phyloP scores from a whole-genome alignment of 257 asterid species.

The Schizonepeta tenuifolia region DNA sequence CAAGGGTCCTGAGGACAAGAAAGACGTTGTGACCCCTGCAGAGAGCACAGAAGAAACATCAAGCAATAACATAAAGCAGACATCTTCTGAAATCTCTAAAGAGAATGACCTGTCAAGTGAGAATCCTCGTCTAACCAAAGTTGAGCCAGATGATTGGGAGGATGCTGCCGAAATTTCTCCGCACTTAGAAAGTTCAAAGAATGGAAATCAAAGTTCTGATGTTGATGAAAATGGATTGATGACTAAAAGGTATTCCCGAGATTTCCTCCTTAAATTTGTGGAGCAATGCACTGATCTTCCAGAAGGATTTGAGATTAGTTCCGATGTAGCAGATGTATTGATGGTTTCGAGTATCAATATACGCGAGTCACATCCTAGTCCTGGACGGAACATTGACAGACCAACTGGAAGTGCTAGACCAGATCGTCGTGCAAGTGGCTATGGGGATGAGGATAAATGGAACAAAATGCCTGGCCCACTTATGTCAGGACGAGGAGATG shows the following conservation, averaged over 20 bases:
- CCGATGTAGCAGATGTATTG: slow-evolving; percentile 53
- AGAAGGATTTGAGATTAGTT: slow-evolving; percentile 53
- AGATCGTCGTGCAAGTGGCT: slow-evolving; percentile 68
- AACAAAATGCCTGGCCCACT: slow-evolving; percentile 54
- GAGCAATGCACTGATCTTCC: slow-evolving; percentile 73
- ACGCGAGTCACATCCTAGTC: slow-evolving; percentile 56
- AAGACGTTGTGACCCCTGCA: slow-evolving; percentile 45
- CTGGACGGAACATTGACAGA: slow-evolving; percentile 66
- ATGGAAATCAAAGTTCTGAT: slow-evolving; percentile 39
- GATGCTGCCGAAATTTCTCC: slow-evolving; percentile 84
- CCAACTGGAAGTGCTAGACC: slow-evolving; percentile 47
- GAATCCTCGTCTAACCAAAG: slow-evolving; percentile 51
- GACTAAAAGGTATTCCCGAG: slow-evolving; percentile 77
- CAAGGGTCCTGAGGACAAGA: slow-evolving; percentile 90
- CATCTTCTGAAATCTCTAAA: slow-evolving; percentile 41
- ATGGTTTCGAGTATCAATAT: slow-evolving; percentile 39
- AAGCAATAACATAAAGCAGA: slow-evolving; percentile 34
- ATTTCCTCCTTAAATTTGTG: slow-evolving; percentile 77
- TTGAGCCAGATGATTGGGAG: slow-evolving; percentile 97
- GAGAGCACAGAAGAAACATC: slow-evolving; percentile 43
- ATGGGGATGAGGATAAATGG: slow-evolving; percentile 76
- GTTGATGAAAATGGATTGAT: slow-evolving; percentile 44
- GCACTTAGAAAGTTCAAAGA: slow-evolving; percentile 55
- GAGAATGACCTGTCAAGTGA: slow-evolving; percentile 41
- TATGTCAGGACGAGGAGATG: slow-evolving; percentile 60